Evolutionary conservation across 768 basidiomycete genomes (phyloP).

Genomic region (Phylloporus scabripes): DNA sequence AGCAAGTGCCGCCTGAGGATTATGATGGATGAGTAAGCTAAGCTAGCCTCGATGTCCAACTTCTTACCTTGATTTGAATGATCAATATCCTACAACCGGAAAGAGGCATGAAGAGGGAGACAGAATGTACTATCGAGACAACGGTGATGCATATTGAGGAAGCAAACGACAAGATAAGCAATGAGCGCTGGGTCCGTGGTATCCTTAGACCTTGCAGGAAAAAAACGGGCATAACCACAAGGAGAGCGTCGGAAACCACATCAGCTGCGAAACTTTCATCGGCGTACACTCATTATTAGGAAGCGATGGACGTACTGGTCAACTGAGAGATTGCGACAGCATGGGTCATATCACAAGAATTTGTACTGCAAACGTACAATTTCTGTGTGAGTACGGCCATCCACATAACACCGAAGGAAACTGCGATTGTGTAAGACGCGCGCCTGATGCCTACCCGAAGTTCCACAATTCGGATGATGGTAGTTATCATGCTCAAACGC

Average conservation of each 20-base stretch:
- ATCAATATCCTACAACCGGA: conserved; percentile 5
- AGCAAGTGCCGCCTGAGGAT: conserved; percentile 17
- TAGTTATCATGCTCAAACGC: conserved; percentile 16
- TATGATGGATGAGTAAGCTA: not conserved
- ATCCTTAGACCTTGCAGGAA: conserved; percentile 14
- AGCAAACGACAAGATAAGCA: conserved; percentile 19
- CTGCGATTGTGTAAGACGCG: not conserved
- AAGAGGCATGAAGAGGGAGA: conserved; percentile 7
- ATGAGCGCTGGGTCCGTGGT: conserved; percentile 6
- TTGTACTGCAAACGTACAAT: conserved; percentile 1
- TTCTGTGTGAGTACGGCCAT: conserved; percentile 1
- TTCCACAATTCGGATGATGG: conserved; percentile 7
- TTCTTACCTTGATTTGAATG: conserved; percentile 17
- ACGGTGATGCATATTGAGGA: conserved; percentile 20
- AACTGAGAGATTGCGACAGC: conserved; percentile 10
- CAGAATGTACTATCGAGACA: conserved; percentile 9
- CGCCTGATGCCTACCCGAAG: not conserved
- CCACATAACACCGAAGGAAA: conserved; percentile 16
- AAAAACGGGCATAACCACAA: conserved; percentile 13
- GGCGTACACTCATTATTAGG: not conserved
- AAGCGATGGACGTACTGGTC: conserved; percentile 7
- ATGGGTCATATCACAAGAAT: not conserved
- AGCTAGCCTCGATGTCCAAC: not conserved
- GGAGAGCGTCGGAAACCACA: conserved; percentile 11
- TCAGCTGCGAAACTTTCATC: conserved; percentile 14